Conservation (phyloP, 495 filamentous ascomycete species). For the Aspergillus ostianus region DNA sequence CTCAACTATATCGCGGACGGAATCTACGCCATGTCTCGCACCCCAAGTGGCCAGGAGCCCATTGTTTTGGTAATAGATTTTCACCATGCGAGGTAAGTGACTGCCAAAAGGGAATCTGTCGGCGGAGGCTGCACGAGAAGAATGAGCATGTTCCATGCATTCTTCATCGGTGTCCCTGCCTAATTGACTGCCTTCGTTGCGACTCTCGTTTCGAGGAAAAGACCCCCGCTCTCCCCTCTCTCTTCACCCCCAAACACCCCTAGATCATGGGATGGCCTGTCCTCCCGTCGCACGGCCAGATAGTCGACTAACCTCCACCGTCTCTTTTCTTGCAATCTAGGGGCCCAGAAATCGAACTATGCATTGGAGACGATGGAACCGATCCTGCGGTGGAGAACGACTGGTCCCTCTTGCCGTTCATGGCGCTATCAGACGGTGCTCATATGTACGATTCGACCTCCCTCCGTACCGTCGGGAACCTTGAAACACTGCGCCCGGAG, state of each 20-base stretch:
- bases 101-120: neutral
- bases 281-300: neutral
- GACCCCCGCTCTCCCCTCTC: too few species aligned
- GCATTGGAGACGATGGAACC: conserved; percentile 77
- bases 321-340: conserved; percentile 38
- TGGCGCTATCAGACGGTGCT: conserved; percentile 95
- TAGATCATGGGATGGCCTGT: neutral
- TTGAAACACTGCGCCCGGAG: neutral
- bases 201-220: neutral
- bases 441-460: conserved; percentile 66
- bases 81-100: conserved; percentile 79
- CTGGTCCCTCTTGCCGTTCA: conserved; percentile 91
- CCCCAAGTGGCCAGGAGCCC: conserved; percentile 38
- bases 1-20: conserved; percentile 9
- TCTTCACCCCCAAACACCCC: neutral
- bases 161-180: neutral
- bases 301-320: conserved; percentile 7
- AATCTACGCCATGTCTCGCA: conserved; percentile 32
- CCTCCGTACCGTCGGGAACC: neutral
- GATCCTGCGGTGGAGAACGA: conserved; percentile 86
- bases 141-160: neutral
- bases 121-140: neutral
- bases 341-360: conserved; percentile 90
- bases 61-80: conserved; percentile 93
- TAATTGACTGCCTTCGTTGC: neutral